A percentile compares a stretch with the other conserved stretches of the same genome.
phyloP scores from a whole-genome alignment of 257 asterid genomes.

The Fraxinus pennsylvanica region DNA sequence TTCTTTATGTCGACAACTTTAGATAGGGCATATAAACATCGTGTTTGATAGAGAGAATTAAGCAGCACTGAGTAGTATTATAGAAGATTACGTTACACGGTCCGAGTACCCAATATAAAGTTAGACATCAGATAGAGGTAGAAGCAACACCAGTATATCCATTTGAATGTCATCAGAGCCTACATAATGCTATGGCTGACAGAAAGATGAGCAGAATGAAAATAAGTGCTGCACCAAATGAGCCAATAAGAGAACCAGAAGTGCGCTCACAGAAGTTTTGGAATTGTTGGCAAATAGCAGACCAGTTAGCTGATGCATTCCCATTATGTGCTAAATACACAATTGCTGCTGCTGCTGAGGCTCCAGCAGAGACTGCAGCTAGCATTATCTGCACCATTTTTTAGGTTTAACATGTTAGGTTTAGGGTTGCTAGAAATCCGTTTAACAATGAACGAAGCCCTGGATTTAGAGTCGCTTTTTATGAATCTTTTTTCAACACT shows the following conservation, averaged over 20 bases:
- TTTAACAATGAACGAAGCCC: not conserved
- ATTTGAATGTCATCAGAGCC: conserved; percentile 10
- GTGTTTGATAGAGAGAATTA: not conserved
- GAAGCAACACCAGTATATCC: not conserved
- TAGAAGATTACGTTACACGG: not conserved
- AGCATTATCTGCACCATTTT: conserved; percentile 47
- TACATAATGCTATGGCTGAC: conserved; percentile 54
- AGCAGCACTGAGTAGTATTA: not conserved
- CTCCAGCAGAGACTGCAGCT: conserved; percentile 56
- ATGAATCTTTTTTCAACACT: not conserved
- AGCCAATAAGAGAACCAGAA: conserved; percentile 73
- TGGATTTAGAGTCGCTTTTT: not conserved
- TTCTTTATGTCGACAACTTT: not conserved
- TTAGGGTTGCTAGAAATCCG: not conserved
- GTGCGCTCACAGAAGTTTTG: conserved; percentile 56
- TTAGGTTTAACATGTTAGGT: not conserved
- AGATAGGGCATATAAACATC: not conserved
- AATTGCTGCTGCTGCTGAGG: conserved; percentile 77
- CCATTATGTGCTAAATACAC: conserved; percentile 82
- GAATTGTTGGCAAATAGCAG: conserved; percentile 64
- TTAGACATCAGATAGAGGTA: not conserved
- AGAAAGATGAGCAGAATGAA: conserved; percentile 50
- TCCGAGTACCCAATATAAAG: not conserved
- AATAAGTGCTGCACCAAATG: conserved; percentile 49
- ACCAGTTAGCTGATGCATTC: conserved; percentile 76